Base-by-base conservation (phyloP, 148 eudicot species). In the Fagopyrum homotropicum region DNA sequence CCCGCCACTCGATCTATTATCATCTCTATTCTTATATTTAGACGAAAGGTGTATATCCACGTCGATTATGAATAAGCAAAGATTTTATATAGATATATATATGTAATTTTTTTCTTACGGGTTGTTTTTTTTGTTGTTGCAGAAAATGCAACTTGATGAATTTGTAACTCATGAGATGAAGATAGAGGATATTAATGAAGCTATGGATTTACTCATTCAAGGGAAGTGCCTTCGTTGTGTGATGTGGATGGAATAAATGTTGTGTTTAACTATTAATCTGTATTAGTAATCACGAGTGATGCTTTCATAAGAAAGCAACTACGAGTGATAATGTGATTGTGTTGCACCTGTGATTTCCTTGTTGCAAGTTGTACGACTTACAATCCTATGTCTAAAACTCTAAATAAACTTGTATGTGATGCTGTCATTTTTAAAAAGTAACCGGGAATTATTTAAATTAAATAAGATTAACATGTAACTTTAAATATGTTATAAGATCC, bases 211-310 rank as follows among this genome's bases (percentile, higher is more conserved):
- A 45, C 89, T 93, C 3, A 12, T 72, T 6, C 75, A 84, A 63
- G 98, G 97, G 14, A 86, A 88, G 75, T 83, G 91, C 78, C 85
- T 93, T 45, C 86, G 91, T 26, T 91, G 97, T 52, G 86, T 91
- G 59, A 74, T 93, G 50, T 93, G 93, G 91, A 91, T 93, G 98
- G 71, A 66, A 7, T 66, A 66, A 66, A 66, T 9, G 6, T 0
- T 2, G 3, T 52, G 57, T 15, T 52, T 52, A 52, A 10, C 11
- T 10, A 10, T 3, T 12, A 52, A 12, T 12, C 56, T 51, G 16
- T 52, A 12, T 49, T 9, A 3, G 5, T 4, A 12, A 6, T 52
- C 16, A 15, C 56, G 6, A 52, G 4, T 52, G 16, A 49, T 49
- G 52, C 52, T 49, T 49, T 49, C 52, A 9, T 2, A 3, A 9